phyloP scores from a whole-genome alignment of 345 rosid species.

The Litchi chinensis region DNA sequence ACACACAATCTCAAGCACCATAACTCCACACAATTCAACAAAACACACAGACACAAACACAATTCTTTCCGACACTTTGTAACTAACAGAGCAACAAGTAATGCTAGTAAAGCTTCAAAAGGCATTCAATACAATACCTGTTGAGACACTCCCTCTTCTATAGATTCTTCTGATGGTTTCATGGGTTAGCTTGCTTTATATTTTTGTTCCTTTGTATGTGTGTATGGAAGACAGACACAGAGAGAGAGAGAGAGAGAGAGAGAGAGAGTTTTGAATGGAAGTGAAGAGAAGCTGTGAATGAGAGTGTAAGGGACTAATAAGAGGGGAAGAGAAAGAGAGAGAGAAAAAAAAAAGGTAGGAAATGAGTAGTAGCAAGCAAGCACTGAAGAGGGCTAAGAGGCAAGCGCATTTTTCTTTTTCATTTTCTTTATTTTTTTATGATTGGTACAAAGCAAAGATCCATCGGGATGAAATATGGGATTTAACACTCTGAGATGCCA shows the following conservation, averaged over 20 bases:
- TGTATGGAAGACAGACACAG: not conserved
- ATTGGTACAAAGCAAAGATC: too few relatives aligned
- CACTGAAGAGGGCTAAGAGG: constrained; percentile 30
- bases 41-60: not conserved
- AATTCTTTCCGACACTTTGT: not conserved
- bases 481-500: too few relatives aligned
- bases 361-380: constrained; percentile 33
- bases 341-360: constrained; percentile 18
- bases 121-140: constrained; percentile 44
- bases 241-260: not conserved
- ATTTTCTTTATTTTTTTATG: too few relatives aligned
- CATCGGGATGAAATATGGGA: too few relatives aligned
- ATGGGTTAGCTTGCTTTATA: constrained; percentile 29
- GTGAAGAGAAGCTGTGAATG: constrained; percentile 25
- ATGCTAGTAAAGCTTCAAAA: constrained; percentile 3
- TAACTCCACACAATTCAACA: constrained; percentile 4
- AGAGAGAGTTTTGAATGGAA: constrained; percentile 21
- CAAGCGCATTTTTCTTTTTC: constrained; percentile 10
- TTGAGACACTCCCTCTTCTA: constrained; percentile 52
- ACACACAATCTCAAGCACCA: constrained; percentile 1
- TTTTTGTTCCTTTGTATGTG: constrained; percentile 9
- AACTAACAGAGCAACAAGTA: not conserved
- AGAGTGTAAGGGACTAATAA: constrained; percentile 24
- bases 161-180: constrained; percentile 45
- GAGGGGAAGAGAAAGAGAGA: constrained; percentile 22